Base-by-base conservation (phyloP, 805 yeast species). In the Peterozyma xylosa region DNA sequence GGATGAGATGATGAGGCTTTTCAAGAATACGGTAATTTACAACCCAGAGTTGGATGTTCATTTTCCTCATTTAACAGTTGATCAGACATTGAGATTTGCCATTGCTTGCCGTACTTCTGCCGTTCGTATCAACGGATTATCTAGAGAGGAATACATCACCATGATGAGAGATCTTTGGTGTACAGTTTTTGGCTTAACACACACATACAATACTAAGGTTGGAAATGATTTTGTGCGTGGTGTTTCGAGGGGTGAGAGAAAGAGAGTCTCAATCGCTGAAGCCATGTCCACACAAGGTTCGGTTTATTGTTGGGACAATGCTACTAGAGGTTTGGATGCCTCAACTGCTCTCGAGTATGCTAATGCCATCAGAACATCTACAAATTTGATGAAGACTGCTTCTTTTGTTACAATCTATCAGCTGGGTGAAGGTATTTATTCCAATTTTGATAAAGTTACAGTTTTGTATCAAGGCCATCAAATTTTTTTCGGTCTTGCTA, bases 181-280 rank as follows among this genome's bases (percentile, higher is more conserved):
- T 45, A 76, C 80, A 11, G 68, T 76, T 15, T 75, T 70, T 54
- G 84, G 83, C 47, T 63, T 78, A 50, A 67, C 72, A 38, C 84
- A 80, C 57, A 78, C 82, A 11, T 69, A 73, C 48, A 67, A 76
- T 49, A 80, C 87, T 16, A 68, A 77, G 41, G 86, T 80, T 42
- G 86, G 86, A 57, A 73, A 76, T 51, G 86, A 80, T 57, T 75
- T 73, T 45, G 77, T 80, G 14, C 70, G 85, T 59, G 86, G 86
- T 60, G 78, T 82, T 35, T 80, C 91, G 42, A 91, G 95, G 55
- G 93, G 95, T 70, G 93, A 86, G 64, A 69, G 95, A 51, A 84
- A 85, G 63, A 76, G 95, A 67, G 91, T 86, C 2, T 82, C 91
- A 10, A 80, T 86, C 53, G 87, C 89, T 10, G 95, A 86, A 63